Evolutionary conservation across 2,329 filamentous ascomycete genomes (phyloP), one percentile per base, ranked within the genome.

Genomic region (Epichloe gansuensis): DNA sequence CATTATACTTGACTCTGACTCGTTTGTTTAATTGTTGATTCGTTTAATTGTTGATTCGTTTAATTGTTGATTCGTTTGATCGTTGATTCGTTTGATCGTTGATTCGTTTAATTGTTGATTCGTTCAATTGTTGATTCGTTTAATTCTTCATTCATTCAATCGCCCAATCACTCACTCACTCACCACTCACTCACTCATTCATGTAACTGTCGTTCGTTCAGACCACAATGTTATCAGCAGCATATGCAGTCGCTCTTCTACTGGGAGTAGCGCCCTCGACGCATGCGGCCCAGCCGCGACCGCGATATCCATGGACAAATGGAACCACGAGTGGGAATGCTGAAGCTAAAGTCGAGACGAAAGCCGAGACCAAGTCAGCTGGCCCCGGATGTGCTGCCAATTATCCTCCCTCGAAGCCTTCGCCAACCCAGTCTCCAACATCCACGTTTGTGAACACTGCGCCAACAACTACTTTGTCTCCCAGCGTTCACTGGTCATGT

Each of bases 401-500:
- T 13, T 27, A 27, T 17, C 21, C 13, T 43, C 11, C 36, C 7
- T 31, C 27, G 27, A 17, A 45, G 25, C n/a, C 51, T 13, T 44
- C 35, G 12, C 25, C 41, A n/a, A 36, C n/a, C 5, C 34, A 40
- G 9, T 41, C 47, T 15, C 47, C 47, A 5, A 50, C 50, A 12
- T 27, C 50, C 3, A 39, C 52, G 2, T 56, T 54, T 36, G 35
- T 47, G 4, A 54, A 52, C 31, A 45, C 34, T 1, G 45, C 38
- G 13, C 49, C 43, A 11, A 35, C 41, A 13, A 49, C 48, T 3
- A 53, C 48, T 4, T 41, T 56, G n/a, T 36, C 42, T 3, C 55
- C 55, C 12, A 51, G 50, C 35, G 49, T 63, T 2, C 61, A 63
- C 50, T 63, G 61, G 61, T 51, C 51, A n/a, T 57, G 36, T 21